A percentile compares a stretch with the other conserved stretches of the same genome.
phyloP scores from a whole-genome alignment of 2,329 filamentous ascomycete species.

The Sarocladium strictum region DNA sequence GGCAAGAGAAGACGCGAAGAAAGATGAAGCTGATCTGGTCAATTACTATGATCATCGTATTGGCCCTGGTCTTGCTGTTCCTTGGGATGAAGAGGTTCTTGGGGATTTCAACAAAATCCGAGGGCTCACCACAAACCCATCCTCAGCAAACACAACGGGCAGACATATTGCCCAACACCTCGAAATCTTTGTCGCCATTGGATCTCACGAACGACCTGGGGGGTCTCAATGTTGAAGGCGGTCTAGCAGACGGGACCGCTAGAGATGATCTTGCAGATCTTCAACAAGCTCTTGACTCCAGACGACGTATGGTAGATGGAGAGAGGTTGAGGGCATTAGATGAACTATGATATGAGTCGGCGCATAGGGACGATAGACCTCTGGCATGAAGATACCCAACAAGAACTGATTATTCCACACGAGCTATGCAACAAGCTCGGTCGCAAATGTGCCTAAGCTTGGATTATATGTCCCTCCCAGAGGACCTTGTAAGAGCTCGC shows the following conservation, averaged over 20 bases:
- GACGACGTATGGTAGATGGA: conserved; percentile 21
- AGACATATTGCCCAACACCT: conserved; percentile 11
- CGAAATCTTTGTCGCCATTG: conserved; percentile 13
- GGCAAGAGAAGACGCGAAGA: conserved; percentile 61
- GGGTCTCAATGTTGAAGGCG: not conserved
- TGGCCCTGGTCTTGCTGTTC: conserved; percentile 42
- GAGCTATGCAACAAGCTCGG: too few species aligned
- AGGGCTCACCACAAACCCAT: too few species aligned
- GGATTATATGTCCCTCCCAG: too few species aligned
- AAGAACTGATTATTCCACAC: not conserved
- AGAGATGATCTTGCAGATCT: conserved; percentile 12
- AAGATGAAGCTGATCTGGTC: conserved; percentile 60
- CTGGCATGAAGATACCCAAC: not conserved
- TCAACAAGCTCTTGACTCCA: conserved; percentile 19
- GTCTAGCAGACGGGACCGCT: not conserved
- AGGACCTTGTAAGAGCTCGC: too few species aligned
- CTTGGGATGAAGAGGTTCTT: conserved; percentile 18
- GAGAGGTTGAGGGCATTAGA: conserved; percentile 39
- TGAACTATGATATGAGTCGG: conserved; percentile 31
- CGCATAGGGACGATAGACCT: not conserved
- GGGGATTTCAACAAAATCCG: not conserved
- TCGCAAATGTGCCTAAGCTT: too few species aligned
- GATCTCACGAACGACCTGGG: conserved; percentile 14
- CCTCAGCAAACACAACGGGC: not conserved
- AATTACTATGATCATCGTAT: conserved; percentile 41